phyloP scores from a whole-genome alignment of 1,284 basidiomycete species.

The Sutorius eximius region DNA sequence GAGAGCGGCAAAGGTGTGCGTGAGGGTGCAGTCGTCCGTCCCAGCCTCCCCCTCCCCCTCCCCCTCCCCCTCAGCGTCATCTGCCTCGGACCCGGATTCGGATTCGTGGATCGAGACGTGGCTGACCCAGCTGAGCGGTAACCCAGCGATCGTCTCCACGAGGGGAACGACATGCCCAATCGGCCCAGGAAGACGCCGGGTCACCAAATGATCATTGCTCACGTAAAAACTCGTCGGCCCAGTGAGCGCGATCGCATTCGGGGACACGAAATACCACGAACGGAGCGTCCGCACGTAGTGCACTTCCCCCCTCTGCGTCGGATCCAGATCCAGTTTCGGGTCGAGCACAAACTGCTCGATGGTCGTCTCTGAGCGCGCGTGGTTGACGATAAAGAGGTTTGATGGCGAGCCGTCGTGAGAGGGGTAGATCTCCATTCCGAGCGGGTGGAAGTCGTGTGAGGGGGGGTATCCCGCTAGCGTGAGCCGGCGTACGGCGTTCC shows the following conservation, averaged over 20 bases:
- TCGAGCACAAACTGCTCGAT: constrained; percentile 64
- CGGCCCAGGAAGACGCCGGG: constrained; percentile 53
- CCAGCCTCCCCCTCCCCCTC: constrained; percentile 20
- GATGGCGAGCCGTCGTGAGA: constrained; percentile 47
- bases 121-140: constrained; percentile 59
- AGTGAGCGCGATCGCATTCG: constrained; percentile 65
- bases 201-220: constrained; percentile 68
- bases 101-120: constrained; percentile 45
- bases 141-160: constrained; percentile 53
- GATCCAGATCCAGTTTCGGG: constrained; percentile 33
- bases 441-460: constrained; percentile 55
- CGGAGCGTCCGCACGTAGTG: constrained; percentile 57
- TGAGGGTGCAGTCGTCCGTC: constrained; percentile 20
- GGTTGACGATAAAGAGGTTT: constrained; percentile 64
- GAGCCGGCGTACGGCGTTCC: constrained; percentile 25
- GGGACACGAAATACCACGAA: constrained; percentile 55
- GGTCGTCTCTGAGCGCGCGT: constrained; percentile 53
- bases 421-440: constrained; percentile 53
- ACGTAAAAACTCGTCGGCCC: constrained; percentile 64
- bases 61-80: constrained; percentile 6
- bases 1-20: constrained; percentile 41
- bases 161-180: constrained; percentile 52
- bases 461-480: constrained; percentile 45
- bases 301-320: constrained; percentile 35
- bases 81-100: neutral